These are phyloP conservation scores for Eucalyptus lansdowneana DNA, from an alignment of 345 rosid genomes.

Conservation along the genomic window DNA sequence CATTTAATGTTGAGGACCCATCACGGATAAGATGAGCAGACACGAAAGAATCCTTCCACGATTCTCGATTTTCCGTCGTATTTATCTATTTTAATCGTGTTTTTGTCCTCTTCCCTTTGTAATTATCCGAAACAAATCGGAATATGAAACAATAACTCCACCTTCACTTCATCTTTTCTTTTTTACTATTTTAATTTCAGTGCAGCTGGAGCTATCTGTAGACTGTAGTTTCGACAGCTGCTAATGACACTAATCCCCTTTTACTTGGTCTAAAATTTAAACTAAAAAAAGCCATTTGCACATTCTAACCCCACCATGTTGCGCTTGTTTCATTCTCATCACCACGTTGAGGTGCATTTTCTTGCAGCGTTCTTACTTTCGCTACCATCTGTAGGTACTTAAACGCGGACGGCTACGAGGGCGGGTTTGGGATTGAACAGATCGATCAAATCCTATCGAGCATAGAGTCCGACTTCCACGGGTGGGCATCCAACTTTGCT, in stretches of 20 bases:
- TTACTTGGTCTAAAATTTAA: neutral
- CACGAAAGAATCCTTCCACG: neutral
- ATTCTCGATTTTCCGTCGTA: neutral
- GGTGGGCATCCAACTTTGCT: neutral
- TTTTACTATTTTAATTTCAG: neutral
- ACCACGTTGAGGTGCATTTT: neutral
- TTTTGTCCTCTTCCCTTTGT: neutral
- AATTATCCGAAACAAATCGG: neutral
- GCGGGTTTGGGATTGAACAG: neutral
- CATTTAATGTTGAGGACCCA: neutral
- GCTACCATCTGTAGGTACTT: neutral
- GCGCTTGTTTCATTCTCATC: neutral
- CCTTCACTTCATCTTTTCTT: neutral
- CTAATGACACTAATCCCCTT: neutral
- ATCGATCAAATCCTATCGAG: neutral
- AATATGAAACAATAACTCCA: neutral
- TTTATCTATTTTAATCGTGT: neutral
- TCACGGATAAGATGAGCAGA: neutral
- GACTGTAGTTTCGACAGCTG: neutral
- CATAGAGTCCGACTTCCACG: neutral
- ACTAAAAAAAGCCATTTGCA: neutral
- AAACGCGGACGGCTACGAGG: neutral
- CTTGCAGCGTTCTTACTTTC: neutral
- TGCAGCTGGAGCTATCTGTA: neutral
- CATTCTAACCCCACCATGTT: neutral